Percentiles rank a stretch among this genome's conserved stretches.
phyloP scores from a whole-genome alignment of 768 basidiomycete species.

The Suillus tomentosus region DNA sequence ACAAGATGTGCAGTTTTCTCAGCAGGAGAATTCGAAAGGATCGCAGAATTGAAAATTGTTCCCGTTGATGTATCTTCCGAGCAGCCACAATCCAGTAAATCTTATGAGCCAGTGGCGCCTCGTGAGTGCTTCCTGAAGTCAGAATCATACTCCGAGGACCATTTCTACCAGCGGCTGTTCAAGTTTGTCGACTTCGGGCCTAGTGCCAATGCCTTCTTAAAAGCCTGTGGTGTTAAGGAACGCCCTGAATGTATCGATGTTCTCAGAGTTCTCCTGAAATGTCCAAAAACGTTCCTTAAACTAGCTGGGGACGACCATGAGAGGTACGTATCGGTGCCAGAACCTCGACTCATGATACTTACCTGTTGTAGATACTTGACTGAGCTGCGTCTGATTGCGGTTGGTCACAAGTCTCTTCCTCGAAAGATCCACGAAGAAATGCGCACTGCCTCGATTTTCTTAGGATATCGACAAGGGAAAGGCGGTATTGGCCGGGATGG shows the following conservation, averaged over 20 bases:
- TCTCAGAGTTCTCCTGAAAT: constrained; percentile 59
- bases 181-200: constrained; percentile 82
- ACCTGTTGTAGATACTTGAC: constrained; percentile 60
- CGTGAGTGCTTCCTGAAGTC: constrained; percentile 63
- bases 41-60: constrained; percentile 63
- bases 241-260: constrained; percentile 83
- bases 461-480: constrained; percentile 55
- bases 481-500: constrained; percentile 10
- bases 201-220: constrained; percentile 76
- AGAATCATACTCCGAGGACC: constrained; percentile 28
- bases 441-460: constrained; percentile 65
- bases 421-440: constrained; percentile 47
- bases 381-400: constrained; percentile 79
- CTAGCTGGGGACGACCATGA: constrained; percentile 57
- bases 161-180: constrained; percentile 68
- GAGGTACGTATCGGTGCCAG: constrained; percentile 44
- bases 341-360: constrained; percentile 1
- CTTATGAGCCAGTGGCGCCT: constrained; percentile 41
- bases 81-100: neutral
- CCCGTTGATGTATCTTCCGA: constrained; percentile 40
- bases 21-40: constrained; percentile 46
- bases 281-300: constrained; percentile 67
- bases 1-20: constrained; percentile 50
- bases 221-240: constrained; percentile 79
- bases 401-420: constrained; percentile 57